Conservation (phyloP, 495 filamentous ascomycete species). For the Penicillium antarcticum region DNA sequence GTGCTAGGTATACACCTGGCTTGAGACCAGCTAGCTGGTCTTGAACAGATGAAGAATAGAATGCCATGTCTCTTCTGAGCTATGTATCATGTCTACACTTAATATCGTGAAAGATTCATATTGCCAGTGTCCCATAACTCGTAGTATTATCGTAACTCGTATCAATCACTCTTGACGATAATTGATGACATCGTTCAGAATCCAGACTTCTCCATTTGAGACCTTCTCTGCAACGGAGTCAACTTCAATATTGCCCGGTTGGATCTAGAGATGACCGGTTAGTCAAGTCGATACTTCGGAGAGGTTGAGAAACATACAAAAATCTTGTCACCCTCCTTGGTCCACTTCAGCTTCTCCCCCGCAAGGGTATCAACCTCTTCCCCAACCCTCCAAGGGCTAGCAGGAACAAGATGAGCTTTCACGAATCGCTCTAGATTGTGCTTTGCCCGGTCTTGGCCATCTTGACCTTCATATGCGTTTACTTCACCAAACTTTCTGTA, state of each 20-base stretch:
- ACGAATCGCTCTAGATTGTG: slow-evolving; percentile 80
- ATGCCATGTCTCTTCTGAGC: neutral
- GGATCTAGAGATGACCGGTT: slow-evolving; percentile 53
- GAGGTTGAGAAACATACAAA: slow-evolving; percentile 48
- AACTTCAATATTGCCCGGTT: slow-evolving; percentile 76
- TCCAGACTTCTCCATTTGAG: slow-evolving; percentile 83
- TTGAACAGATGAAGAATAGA: slow-evolving; percentile 12
- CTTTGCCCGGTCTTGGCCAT: slow-evolving; percentile 75
- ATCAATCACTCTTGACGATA: slow-evolving; percentile 33
- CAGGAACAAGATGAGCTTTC: slow-evolving; percentile 77
- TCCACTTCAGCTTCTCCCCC: slow-evolving; percentile 79
- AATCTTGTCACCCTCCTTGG: slow-evolving; percentile 68
- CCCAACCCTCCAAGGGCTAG: slow-evolving; percentile 75
- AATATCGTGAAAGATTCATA: neutral
- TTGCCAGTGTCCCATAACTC: slow-evolving; percentile 12
- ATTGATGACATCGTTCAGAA: slow-evolving; percentile 65
- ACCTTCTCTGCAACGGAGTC: slow-evolving; percentile 66
- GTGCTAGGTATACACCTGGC: slow-evolving; percentile 9
- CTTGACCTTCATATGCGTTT: slow-evolving; percentile 73
- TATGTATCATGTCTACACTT: neutral
- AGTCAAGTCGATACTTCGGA: neutral
- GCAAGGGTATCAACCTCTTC: slow-evolving; percentile 68
- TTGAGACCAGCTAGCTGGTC: slow-evolving; percentile 5
- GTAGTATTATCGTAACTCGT: slow-evolving; percentile 11
- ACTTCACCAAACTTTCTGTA: slow-evolving; percentile 65